These are phyloP conservation scores for Fistulifera solaris DNA, from an alignment of 108 stramenopile species.

Conservation along the genomic window DNA sequence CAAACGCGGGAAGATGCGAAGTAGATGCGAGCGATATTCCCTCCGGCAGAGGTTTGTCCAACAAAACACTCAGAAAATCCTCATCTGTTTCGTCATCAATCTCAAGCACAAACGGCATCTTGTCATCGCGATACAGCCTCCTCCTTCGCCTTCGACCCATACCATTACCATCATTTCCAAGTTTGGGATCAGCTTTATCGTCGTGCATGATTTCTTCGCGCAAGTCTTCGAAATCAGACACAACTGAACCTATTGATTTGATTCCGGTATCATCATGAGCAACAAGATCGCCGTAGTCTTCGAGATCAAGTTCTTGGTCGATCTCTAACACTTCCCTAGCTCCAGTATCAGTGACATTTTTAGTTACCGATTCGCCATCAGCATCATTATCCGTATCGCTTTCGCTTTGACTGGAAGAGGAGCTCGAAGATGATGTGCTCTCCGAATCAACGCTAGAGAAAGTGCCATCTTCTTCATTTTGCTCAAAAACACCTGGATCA, in stretches of 20 bases:
- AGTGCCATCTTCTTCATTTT: constrained; percentile 3
- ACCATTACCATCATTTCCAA: constrained; percentile 33
- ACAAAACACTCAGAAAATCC: constrained; percentile 70
- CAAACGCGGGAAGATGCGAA: constrained; percentile 71
- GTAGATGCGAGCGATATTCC: constrained; percentile 69
- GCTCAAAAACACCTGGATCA: not conserved
- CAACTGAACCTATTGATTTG: constrained; percentile 6
- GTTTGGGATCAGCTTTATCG: constrained; percentile 18
- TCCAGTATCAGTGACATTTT: not conserved
- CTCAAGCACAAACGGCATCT: constrained; percentile 73
- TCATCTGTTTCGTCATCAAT: constrained; percentile 91
- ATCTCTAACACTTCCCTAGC: not conserved
- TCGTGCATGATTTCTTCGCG: constrained; percentile 10
- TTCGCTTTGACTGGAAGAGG: constrained; percentile 64
- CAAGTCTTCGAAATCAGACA: constrained; percentile 11
- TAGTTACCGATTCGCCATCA: constrained; percentile 20
- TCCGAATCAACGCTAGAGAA: constrained; percentile 23
- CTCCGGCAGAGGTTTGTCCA: constrained; percentile 59
- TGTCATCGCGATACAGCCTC: constrained; percentile 77
- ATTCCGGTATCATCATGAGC: constrained; percentile 12
- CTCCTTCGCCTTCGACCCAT: constrained; percentile 41
- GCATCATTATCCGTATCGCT: constrained; percentile 61
- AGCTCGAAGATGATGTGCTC: constrained; percentile 69
- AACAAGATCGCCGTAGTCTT: constrained; percentile 52
- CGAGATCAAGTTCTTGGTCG: constrained; percentile 46